A percentile compares a stretch with the other conserved stretches of the same genome.
Conservation (phyloP, 805 yeast genomes). For the Sungouiella thailandica region DNA sequence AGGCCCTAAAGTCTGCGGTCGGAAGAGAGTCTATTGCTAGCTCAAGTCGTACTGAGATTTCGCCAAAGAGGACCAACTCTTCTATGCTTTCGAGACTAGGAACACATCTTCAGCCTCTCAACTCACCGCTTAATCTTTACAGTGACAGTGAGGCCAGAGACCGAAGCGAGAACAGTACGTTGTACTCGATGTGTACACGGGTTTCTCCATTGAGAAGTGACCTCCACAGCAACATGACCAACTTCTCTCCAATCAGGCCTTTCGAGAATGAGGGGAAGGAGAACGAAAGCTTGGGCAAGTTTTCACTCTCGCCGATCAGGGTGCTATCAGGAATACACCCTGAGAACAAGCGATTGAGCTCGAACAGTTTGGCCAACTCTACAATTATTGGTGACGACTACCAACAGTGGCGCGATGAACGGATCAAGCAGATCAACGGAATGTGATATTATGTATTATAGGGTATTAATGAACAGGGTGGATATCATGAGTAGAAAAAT, state of each 20-base stretch:
- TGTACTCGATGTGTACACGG: slow-evolving; percentile 15
- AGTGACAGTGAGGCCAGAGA: too few species aligned
- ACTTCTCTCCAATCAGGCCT: slow-evolving; percentile 1
- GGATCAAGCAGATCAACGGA: slow-evolving; percentile 20
- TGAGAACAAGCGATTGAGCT: slow-evolving; percentile 12
- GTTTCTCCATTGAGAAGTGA: slow-evolving; percentile 10
- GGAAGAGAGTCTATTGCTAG: too few species aligned
- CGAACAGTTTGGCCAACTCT: slow-evolving; percentile 29
- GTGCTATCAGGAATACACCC: slow-evolving; percentile 8
- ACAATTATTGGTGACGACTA: slow-evolving; percentile 39
- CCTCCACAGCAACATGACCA: slow-evolving; percentile 1
- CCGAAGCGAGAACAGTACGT: slow-evolving; percentile 8
- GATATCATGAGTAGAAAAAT: not conserved
- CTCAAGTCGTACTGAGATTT: not conserved
- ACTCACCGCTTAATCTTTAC: slow-evolving; percentile 2
- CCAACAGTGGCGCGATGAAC: slow-evolving; percentile 35
- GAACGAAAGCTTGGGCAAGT: slow-evolving; percentile 6
- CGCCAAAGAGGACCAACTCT: slow-evolving; percentile 1
- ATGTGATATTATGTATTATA: too few species aligned
- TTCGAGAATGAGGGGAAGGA: slow-evolving; percentile 11
- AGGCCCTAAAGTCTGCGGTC: not conserved
- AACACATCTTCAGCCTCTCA: slow-evolving; percentile 7
- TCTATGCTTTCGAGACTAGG: not conserved
- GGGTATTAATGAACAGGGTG: not conserved
- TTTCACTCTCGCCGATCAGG: slow-evolving; percentile 9